These are phyloP conservation scores for Malassezia restricta DNA, from an alignment of 1,284 basidiomycete species.

Conservation along the genomic window DNA sequence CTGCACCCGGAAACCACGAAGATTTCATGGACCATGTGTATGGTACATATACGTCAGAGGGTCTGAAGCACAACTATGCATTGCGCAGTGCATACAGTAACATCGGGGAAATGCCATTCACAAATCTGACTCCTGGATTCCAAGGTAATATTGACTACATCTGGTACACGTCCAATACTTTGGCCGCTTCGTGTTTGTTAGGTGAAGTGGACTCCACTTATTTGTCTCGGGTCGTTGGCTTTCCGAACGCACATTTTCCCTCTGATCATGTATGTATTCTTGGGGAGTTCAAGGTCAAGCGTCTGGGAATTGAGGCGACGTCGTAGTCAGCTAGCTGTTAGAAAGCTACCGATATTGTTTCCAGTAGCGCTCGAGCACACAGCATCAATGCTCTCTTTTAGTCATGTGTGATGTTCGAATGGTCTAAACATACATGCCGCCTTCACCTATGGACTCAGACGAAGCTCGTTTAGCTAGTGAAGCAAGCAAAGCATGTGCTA, in stretches of 20 bases:
- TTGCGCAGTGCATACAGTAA: slow-evolving; percentile 67
- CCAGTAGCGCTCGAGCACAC: neutral
- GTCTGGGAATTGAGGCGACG: slow-evolving; percentile 1
- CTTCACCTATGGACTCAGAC: slow-evolving; percentile 8
- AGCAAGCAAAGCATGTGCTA: neutral
- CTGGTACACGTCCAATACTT: slow-evolving; percentile 69
- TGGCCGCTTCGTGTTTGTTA: slow-evolving; percentile 73
- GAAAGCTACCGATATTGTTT: neutral
- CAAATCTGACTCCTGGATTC: slow-evolving; percentile 69
- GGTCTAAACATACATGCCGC: slow-evolving; percentile 13
- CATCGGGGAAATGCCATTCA: slow-evolving; percentile 56
- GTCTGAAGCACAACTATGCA: slow-evolving; percentile 64
- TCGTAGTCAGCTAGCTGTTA: neutral
- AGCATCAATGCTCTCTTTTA: neutral
- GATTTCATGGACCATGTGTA: slow-evolving; percentile 90
- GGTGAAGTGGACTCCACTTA: slow-evolving; percentile 78
- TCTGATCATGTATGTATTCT: slow-evolving; percentile 43
- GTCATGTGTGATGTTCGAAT: neutral
- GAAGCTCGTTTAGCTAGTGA: neutral
- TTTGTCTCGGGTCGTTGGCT: slow-evolving; percentile 81
- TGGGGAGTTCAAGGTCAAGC: slow-evolving; percentile 41
- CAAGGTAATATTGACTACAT: slow-evolving; percentile 71
- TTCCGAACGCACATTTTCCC: slow-evolving; percentile 92
- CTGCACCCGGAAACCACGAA: slow-evolving; percentile 58
- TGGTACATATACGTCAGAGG: slow-evolving; percentile 82